Base-by-base conservation (phyloP, 1,284 basidiomycete genomes). In the Anthracocystis walkeri region DNA sequence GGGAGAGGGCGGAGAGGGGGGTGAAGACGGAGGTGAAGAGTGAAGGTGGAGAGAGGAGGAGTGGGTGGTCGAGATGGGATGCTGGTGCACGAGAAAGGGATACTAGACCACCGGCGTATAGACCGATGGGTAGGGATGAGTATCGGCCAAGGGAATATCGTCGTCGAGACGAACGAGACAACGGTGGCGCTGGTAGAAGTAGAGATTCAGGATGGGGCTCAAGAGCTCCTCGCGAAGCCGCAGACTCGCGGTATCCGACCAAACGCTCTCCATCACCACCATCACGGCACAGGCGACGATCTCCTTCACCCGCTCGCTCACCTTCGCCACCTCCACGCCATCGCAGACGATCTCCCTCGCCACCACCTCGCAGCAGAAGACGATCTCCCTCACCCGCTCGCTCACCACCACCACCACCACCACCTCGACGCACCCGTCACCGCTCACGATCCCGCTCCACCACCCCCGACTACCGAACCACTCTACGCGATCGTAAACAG, bases 31-130 rank as follows among this genome's bases (percentile, higher is more conserved):
- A 7, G 86, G 88, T 12, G 38, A 40, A 18, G 12, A 18, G 41
- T 42, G 46, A 29, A 25, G 87, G 89, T 12, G 87, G 89, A 33
- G 87, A 84, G 1, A 85, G 88, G 20, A 68, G 86, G 12, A 54
- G 56, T 11, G 41, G 48, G 27, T 64, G 48, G 27, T 64, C 60
- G 6, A 59, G 72, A n/a, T 75, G 72, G 72, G 72, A 66, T 33
- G n/a, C 58, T 20, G 71, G 65, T 10, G 54, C 63, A 2, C 51
- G 58, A 1, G 29, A 46, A 5, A 35, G 46, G 7, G 65, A 65
- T 45, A 35, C 41, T n/a, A 42, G 71, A 20, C 57, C 65, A 12
- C 64, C 59, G 14, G 50, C 54, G 2, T 65, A 71, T 31, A 41
- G n/a, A 6, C 11, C 20, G 25, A 41, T 2, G 4, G 11, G 38